These are phyloP conservation scores for Asterophora lycoperdoides DNA, from an alignment of 768 basidiomycete genomes.

Conservation along the genomic window DNA sequence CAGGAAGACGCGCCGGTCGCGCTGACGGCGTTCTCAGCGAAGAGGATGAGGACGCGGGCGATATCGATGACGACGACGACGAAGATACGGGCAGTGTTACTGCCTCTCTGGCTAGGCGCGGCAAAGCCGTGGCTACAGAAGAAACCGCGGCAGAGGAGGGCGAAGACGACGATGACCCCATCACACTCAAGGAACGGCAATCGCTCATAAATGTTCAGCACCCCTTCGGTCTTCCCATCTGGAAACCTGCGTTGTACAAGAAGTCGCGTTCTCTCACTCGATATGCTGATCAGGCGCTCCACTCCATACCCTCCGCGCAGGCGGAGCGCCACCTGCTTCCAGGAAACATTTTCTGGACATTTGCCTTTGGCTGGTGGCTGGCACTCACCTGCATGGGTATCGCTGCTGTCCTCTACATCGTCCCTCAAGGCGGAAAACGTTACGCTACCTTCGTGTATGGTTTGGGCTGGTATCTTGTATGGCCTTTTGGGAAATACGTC, in stretches of 20 bases:
- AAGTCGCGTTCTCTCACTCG: constrained; percentile 96
- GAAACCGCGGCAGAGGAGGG: constrained; percentile 39
- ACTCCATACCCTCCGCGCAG: constrained; percentile 87
- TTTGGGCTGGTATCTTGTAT: constrained; percentile 91
- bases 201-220: constrained; percentile 99
- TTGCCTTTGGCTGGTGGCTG: constrained; percentile 94
- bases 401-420: constrained; percentile 61
- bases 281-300: constrained; percentile 91
- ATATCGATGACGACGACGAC: constrained; percentile 33
- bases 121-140: constrained; percentile 39
- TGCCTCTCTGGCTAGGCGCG: constrained; percentile 26
- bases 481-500: constrained; percentile 99
- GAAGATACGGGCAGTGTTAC: constrained; percentile 19
- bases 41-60: constrained; percentile 45
- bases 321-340: constrained; percentile 91
- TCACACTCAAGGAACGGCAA: constrained; percentile 92
- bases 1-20: constrained; percentile 36
- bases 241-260: constrained; percentile 99
- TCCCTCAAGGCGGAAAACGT: constrained; percentile 77
- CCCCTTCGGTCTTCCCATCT: constrained; percentile 97
- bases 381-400: constrained; percentile 64
- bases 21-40: constrained; percentile 44
- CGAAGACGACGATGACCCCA: constrained; percentile 67
- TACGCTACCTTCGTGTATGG: constrained; percentile 89
- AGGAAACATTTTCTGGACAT: constrained; percentile 90